Base-by-base conservation (phyloP, 2,329 filamentous ascomycete genomes). In the Botrytis byssoidea region DNA sequence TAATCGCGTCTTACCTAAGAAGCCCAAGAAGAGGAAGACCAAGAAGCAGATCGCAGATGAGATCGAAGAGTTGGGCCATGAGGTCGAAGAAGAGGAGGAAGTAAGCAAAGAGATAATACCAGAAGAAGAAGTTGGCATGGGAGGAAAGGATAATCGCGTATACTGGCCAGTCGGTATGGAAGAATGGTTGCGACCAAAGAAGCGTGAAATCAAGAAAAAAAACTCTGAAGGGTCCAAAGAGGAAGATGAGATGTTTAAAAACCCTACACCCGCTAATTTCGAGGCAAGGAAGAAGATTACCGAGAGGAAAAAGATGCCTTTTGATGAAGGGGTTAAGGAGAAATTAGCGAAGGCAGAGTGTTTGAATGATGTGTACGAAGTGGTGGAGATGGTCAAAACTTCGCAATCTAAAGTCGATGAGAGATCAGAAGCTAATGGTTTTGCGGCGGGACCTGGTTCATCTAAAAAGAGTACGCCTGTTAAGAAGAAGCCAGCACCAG, bases 151-250 rank as follows among this genome's bases (percentile, higher is more conserved):
- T 40, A 86, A 90, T 67, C 86, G 95, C 60, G 95, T 98, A 0
- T 98, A 97, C 81, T 98, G 95, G 95, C 95, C 94, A 0, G 86
- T 89, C 1, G 93, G 93, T 0, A 94, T 94, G 90, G 95, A 97
- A 81, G 92, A 97, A 75, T 98, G 94, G 94, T 84, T 98, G 35
- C 87, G 91, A 72, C 94, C 94, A 0, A 91, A 88, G 82, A 98
- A 97, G 84, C 88, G 90, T 73, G 88, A 91, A 76, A 81, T 89
- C 81, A 91, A 83, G 82, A 87, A 82, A 79, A 84, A 82, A 71
- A 81, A 77, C 66, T 78, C 66, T 16, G 81, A 82, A 9, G 82
- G 80, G 57, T 81, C 83, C 75, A 81, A 82, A 9, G 82, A 81
- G 57, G 81, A 83, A 75, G 81, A 82, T 12, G 77, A 78, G 35